Evolutionary conservation across 805 yeast genomes (phyloP).

Genomic region (Candida ulmi): DNA sequence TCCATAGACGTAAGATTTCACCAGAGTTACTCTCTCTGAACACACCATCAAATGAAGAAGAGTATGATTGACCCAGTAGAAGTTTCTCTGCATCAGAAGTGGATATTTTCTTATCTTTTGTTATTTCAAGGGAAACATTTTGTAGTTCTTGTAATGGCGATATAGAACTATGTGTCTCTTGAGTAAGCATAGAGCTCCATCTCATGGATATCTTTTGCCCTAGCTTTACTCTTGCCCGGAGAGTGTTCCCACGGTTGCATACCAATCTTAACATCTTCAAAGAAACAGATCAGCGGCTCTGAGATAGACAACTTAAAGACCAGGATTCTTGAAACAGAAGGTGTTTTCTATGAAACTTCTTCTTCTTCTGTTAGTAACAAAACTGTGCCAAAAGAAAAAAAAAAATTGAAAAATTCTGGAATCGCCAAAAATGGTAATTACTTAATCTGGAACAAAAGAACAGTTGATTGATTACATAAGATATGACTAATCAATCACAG

Average conservation of each 20-base stretch:
- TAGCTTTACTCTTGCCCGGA: background rate
- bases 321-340: too few relatives aligned
- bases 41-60: slow-evolving; percentile 17
- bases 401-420: background rate
- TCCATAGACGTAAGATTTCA: slow-evolving; percentile 64
- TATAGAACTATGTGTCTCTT: background rate
- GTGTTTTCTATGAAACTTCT: too few relatives aligned
- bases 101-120: background rate
- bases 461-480: too few relatives aligned
- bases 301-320: too few relatives aligned
- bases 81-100: slow-evolving; percentile 5
- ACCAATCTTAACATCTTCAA: background rate
- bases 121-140: slow-evolving; percentile 2
- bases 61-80: slow-evolving; percentile 11
- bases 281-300: too few relatives aligned
- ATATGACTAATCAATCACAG: too few relatives aligned
- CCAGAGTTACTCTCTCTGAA: slow-evolving; percentile 32
- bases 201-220: background rate
- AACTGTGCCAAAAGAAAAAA: slow-evolving; percentile 1
- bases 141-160: slow-evolving; percentile 12
- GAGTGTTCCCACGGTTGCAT: background rate
- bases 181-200: background rate
- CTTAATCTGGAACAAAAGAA: background rate
- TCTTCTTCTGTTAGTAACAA: too few relatives aligned
- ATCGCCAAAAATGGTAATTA: background rate